Base-by-base conservation (phyloP, 164 flowering plant genomes). In the Houttuynia cordata region DNA sequence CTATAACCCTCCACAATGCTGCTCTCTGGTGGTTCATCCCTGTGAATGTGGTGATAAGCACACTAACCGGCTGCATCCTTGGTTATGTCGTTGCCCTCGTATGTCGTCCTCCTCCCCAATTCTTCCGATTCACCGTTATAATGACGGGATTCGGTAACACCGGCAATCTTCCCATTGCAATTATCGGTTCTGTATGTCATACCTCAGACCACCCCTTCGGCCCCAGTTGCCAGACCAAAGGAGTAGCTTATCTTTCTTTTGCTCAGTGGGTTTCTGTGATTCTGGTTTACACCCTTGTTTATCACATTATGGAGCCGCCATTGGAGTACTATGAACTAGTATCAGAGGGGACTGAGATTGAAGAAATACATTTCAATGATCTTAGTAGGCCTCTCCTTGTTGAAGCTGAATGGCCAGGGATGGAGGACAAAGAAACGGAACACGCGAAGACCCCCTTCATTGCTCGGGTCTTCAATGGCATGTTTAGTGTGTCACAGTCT, bases 281-380 rank as follows among this genome's bases (percentile, higher is more conserved):
- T 64, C 83, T 93, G 51, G 92, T 84, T 20, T 92, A 87, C 57
- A 89, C 96, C 18, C 74, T 87, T 57, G 91, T 93, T 52, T 93
- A 89, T 65, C 98, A 90, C 72, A 93, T 93, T 92, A 89, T 93
- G 96, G 96, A 89, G 73, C 98, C 98, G 6, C 91, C 97, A 8
- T 8, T 93, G 77, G 83, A 82, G 65, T 86, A 70, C 59, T 83
- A 84, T 62, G 97, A 86, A 63, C 62, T 81, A 55, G 80, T 83
- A 40, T 81, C 73, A 2, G 82, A 70, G 57, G 78, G 65, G 15
- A 24, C 67, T 22, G 85, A 77, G 66, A 77, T 74, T 41, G 74
- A 70, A 68, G 86, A 83, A 62, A 58, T 63, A 0, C 41, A 60
- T 0, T 53, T 6, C 45, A 65, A 53, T 53, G 77, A 83, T 63